Base-by-base conservation (phyloP, 2,329 filamentous ascomycete genomes). In the Paecilomyces niveus region DNA sequence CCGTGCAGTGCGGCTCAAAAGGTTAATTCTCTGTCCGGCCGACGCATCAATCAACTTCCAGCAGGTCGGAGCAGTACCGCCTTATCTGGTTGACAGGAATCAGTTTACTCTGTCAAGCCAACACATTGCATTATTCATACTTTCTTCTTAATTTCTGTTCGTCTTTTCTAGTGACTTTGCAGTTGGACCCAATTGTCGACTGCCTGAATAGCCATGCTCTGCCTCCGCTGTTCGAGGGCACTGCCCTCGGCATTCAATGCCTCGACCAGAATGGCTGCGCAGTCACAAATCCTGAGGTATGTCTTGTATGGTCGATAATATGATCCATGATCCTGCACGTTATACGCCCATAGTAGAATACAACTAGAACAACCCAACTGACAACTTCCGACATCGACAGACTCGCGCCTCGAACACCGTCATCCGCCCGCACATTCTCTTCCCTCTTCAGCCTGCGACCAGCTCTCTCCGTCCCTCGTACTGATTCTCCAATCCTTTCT, bases 391-490 rank as follows among this genome's bases (percentile, higher is more conserved):
- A 45, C 49, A 18, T 6, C 39, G 52, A 21, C 26, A 31, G 26
- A 54, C 10, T 35, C 31, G 18, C 53, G 18, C 33, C 53, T 29
- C 53, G 8, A 32, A 32, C 53, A 54, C n/a, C n/a, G n/a, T 29
- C 53, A 18, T 54, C 53, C 53, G 26, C 62, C 51, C 59, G 64
- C 56, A 70, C 71, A 59, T 68, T 67, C 51, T 65, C 58, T 13
- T 64, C 73, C 59, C 69, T 68, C 52, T 69, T 68, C 49, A 69
- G 15, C 21, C 70, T 64, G 78, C 75, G 45, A 64, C 65, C 58
- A 62, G 66, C 53, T 74, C 58, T 76, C 79, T 58, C 65, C 64
- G 35, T 50, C 72, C 70, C 57, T 77, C 75, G 64, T 76, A 68
- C 57, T 75, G 71, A 68, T 78, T 71, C 72, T 60, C 55, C 56